Conservation (phyloP, 176 grass and related monocot genomes). For the Bolboschoenus planiculmis region DNA sequence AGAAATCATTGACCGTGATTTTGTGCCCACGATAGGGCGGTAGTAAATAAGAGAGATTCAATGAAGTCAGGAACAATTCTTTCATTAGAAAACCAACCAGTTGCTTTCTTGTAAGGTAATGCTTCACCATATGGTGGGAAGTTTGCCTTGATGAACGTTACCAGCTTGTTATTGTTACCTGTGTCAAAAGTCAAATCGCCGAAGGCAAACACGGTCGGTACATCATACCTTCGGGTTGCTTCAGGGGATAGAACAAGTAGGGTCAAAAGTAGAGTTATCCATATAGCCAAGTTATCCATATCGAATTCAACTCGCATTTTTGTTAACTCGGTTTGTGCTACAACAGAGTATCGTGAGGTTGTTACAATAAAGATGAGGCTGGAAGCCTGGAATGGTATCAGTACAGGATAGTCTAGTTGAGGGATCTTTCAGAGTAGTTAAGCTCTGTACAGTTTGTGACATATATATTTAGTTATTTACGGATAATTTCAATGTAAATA, state of each 20-base stretch:
- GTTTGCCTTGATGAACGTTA: conserved; percentile 40
- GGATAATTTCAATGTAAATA: too few species aligned
- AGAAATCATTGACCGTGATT: conserved; percentile 33
- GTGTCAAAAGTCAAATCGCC: conserved; percentile 64
- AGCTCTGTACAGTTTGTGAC: too few species aligned
- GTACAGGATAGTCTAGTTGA: too few species aligned
- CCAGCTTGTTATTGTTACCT: conserved; percentile 61
- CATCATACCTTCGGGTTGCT: not conserved
- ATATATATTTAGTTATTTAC: too few species aligned
- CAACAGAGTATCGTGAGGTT: too few species aligned
- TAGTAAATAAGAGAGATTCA: conserved; percentile 43
- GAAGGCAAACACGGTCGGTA: conserved; percentile 46
- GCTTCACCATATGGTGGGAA: conserved; percentile 57
- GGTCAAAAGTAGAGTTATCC: not conserved
- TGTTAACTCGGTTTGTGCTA: not conserved
- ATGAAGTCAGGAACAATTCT: conserved; percentile 59
- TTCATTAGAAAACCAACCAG: conserved; percentile 54
- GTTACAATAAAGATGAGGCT: too few species aligned
- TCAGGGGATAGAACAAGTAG: not conserved
- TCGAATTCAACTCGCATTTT: not conserved
- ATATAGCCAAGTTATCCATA: not conserved
- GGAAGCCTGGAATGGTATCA: too few species aligned
- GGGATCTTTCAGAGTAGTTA: too few species aligned
- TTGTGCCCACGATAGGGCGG: conserved; percentile 23
- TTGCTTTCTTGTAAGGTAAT: conserved; percentile 33